Base-by-base conservation (phyloP, 441 rosid species). In the Gossypium gossypioides region DNA sequence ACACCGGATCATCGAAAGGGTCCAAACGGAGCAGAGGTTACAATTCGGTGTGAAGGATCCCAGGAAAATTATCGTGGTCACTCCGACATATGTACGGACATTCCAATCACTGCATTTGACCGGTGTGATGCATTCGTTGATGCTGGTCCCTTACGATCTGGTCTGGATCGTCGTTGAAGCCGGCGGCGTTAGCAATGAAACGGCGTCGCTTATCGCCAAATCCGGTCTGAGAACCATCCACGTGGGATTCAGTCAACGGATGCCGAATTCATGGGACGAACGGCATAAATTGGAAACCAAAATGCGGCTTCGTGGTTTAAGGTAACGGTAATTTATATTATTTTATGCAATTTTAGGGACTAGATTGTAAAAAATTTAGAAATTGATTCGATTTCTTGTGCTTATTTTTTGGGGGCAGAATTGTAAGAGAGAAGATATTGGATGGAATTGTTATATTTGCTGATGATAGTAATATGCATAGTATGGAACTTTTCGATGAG, bases 131-230 rank as follows among this genome's bases (percentile, higher is more conserved):
- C 97, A 95, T 78, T 86, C 98, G 15, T 71, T 95, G 55, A 95
- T 92, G 99, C 85, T 92, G 54, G 86, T 85, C 0, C 97, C 98
- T 0, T 89, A 95, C 80, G 89, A 91, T 77, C 81, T 96, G 74
- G 83, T 91, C 5, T 96, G 99, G 99, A 86, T 96, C 79, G 91
- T 93, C 13, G 98, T 95, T 72, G 99, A 96, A 83, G 98, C 96
- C 6, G 97, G 97, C 18, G 92, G 92, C 2, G 76, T 48, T 25
- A 91, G 79, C 69, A 91, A 96, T 15, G 99, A 96, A 79, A 96
- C 99, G 0, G 89, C 84, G 10, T 73, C 77, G 4, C 83, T 92
- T 48, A 73, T 91, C 6, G 82, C 88, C 0, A 91, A 86, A 69
- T 88, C 98, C 0, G 90, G 89, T 0, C 42, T 91, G 10, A 87